These are phyloP conservation scores for Zasmidium citrigriseum DNA, from an alignment of 2,329 filamentous ascomycete species.

Conservation along the genomic window DNA sequence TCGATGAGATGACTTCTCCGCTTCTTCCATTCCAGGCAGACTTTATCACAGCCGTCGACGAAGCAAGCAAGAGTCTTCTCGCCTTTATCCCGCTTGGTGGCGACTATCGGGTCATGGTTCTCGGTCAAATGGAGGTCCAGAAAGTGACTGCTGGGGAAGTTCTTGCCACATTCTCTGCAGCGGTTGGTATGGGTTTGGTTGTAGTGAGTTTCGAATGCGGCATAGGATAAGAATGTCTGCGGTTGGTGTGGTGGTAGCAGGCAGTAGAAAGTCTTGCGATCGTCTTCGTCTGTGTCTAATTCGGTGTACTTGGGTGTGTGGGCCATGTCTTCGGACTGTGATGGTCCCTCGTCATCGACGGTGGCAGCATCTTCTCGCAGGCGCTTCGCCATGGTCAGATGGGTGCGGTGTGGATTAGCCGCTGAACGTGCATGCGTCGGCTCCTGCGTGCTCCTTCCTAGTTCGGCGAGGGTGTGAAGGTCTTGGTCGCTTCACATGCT, in stretches of 20 bases:
- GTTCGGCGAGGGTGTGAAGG: background rate
- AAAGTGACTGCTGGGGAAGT: slow-evolving; percentile 82
- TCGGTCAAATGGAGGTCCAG: slow-evolving; percentile 85
- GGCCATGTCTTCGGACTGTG: background rate
- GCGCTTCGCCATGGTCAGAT: slow-evolving; percentile 59
- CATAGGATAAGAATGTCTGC: slow-evolving; percentile 70
- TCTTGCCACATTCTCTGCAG: slow-evolving; percentile 80
- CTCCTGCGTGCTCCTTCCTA: background rate
- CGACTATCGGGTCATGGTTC: slow-evolving; percentile 80
- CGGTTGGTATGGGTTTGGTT: slow-evolving; percentile 77
- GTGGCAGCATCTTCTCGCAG: slow-evolving; percentile 50
- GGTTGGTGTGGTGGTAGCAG: slow-evolving; percentile 77
- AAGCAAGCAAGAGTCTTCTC: slow-evolving; percentile 94
- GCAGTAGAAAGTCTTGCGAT: slow-evolving; percentile 68
- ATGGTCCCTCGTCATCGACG: background rate
- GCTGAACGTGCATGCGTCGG: background rate
- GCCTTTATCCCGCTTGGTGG: slow-evolving; percentile 71
- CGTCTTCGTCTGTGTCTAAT: slow-evolving; percentile 51
- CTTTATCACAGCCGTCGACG: slow-evolving; percentile 80
- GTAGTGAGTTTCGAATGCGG: slow-evolving; percentile 88
- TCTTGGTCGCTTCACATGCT: background rate
- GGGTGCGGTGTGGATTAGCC: background rate
- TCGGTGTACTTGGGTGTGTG: slow-evolving; percentile 50
- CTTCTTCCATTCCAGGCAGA: slow-evolving; percentile 81
- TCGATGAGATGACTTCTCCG: slow-evolving; percentile 86